These are phyloP conservation scores for Alternaria sp. DNA, from an alignment of 2,329 filamentous ascomycete species.

Conservation along the genomic window DNA sequence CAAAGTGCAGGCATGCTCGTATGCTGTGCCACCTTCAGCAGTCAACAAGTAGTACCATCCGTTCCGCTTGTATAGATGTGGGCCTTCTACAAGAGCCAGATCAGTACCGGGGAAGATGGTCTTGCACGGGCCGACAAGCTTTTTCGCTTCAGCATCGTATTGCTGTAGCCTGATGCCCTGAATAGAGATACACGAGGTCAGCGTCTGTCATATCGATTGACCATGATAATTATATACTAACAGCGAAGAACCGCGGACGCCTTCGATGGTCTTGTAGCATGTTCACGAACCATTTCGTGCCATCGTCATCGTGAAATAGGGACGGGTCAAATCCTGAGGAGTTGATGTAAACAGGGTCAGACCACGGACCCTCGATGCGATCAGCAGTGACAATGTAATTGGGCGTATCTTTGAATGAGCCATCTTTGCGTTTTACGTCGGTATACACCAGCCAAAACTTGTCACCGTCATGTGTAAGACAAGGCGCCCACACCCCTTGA, in stretches of 20 bases:
- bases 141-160: constrained; percentile 59
- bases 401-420: constrained; percentile 69
- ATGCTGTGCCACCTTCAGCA: constrained; percentile 52
- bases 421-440: constrained; percentile 72
- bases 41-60: constrained; percentile 49
- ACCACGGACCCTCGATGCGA: constrained; percentile 67
- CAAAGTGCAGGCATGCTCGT: constrained; percentile 52
- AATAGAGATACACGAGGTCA: background rate
- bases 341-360: constrained; percentile 67
- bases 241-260: constrained; percentile 57
- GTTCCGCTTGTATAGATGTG: constrained; percentile 49
- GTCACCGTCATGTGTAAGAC: constrained; percentile 67
- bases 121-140: constrained; percentile 64
- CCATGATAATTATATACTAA: background rate
- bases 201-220: background rate
- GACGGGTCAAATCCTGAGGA: constrained; percentile 69
- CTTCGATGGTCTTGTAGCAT: constrained; percentile 49
- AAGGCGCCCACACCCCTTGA: constrained; percentile 67
- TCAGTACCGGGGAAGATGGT: constrained; percentile 64
- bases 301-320: constrained; percentile 48
- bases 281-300: constrained; percentile 50
- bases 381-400: constrained; percentile 67
- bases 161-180: constrained; percentile 65
- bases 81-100: constrained; percentile 53
- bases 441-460: constrained; percentile 71